Evolutionary conservation across 306 rosid species (phyloP), one percentile per base, ranked within the genome.

Genomic region (Quercus aquifolioides): DNA sequence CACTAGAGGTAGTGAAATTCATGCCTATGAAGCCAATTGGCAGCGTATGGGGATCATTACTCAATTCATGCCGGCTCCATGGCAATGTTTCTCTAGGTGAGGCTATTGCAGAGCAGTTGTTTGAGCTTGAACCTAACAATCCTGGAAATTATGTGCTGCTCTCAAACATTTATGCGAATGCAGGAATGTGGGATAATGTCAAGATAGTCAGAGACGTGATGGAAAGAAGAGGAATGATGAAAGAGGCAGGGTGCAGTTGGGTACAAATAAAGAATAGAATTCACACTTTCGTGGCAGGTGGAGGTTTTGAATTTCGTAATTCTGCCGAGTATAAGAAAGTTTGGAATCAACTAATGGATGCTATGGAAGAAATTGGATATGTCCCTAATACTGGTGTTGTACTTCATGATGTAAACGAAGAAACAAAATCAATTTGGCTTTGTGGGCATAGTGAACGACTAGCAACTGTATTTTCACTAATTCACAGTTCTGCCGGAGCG

Each of bases 181-280:
- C 84, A 49, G 84, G 82, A 68, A 84, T 84, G 91, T 87, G 91
- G 88, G 82, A 86, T 9, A 75, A 54, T n/a, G 88, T 84, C 54
- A 90, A 86, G 69, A 84, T 69, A 76, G 86, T 90, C 9, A 76
- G 93, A 25, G 88, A 90, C 62, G 76, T 82, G 84, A 90, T 87
- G 93, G 79, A 70, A 76, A 55, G 73, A 72, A 87, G 19, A 65
- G 88, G 91, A 70, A 69, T 90, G 9, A 82, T 70, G 82, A 87
- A 85, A 62, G 88, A 87, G 65, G 87, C 79, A 23, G 93, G 91
- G 41, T 90, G 91, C 67, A 90, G 90, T 79, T 87, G 91, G 93
- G 69, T 78, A 64, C 86, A 87, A 55, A 74, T 90, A 31, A 82
- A 80, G 79, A 76, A 74, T 59, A 74, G 79, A 83, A 77, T 86